Base-by-base conservation (phyloP, 2,329 filamentous ascomycete species). In the Cercospora sp. region DNA sequence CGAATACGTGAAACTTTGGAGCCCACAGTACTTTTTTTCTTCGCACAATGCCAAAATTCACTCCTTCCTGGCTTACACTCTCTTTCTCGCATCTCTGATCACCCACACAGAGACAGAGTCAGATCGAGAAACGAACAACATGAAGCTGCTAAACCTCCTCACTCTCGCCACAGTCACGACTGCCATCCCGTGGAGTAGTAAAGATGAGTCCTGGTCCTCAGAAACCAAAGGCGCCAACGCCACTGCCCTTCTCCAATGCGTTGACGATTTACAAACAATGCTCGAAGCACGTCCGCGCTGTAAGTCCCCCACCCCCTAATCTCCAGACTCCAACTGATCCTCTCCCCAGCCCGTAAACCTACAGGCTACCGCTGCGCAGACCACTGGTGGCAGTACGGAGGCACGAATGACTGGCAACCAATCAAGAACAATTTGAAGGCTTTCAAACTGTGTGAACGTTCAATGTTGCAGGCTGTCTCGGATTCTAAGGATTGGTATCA, bases 131-230 rank as follows among this genome's bases (percentile, higher is more conserved):
- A 40, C 33, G 33, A 16, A 16, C 13, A 40, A 7, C 33, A 40
- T 40, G 33, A 40, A 40, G 13, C 33, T 40, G 33, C 33, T 40
- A 6, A 40, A 40, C 33, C 33, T 40, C 33, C 33, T 40, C 33
- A 40, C 33, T 13, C 33, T 40, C 33, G 33, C 33, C 13, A 7
- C 33, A 40, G 1, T 40, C 13, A 16, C 13, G 7, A 16, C 33
- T 4, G 33, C 33, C 5, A 3, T 16, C 13, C 13, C 33, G 13
- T 13, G 0, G 10, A 5, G 1, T 5, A 1, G 12, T 0, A 1
- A 1, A 2, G 33, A 5, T 10, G 12, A 36, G 33, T 36, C 33
- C 12, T 40, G 33, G 4, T 40, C 33, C 5, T 40, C 33, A 16
- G 13, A 40, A 40, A 16, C 33, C 33, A 7, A 16, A 40, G 33